These are phyloP conservation scores for Trichoderma sp. DNA, from an alignment of 2,329 filamentous ascomycete species.

Conservation along the genomic window DNA sequence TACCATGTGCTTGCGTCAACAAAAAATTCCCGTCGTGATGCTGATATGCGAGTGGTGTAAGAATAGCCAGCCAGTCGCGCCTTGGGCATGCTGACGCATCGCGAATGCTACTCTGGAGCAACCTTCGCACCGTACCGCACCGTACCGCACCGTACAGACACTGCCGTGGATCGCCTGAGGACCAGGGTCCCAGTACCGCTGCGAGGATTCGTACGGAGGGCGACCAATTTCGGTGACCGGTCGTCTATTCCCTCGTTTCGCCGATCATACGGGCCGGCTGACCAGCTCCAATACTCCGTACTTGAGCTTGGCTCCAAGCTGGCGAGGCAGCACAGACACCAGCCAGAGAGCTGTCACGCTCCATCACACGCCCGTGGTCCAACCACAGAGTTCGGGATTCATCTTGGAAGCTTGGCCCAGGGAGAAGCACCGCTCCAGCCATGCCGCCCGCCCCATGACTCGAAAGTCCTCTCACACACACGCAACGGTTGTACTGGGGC, in stretches of 20 bases:
- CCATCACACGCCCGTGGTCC: neutral
- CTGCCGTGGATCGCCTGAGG: neutral
- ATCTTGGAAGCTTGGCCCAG: neutral
- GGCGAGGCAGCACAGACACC: slow-evolving; percentile 1
- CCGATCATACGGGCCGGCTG: slow-evolving; percentile 1
- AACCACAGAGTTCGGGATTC: neutral
- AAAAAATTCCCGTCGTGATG: slow-evolving; percentile 8
- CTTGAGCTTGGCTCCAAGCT: neutral
- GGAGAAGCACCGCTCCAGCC: neutral
- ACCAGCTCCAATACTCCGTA: slow-evolving; percentile 1
- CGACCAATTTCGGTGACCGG: neutral
- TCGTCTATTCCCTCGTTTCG: neutral
- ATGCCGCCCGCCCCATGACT: neutral
- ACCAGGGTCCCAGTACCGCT: neutral
- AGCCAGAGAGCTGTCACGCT: neutral
- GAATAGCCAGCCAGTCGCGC: neutral
- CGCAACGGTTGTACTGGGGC: neutral
- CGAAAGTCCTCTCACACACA: neutral
- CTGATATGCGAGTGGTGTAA: slow-evolving; percentile 9
- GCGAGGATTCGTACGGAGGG: neutral
- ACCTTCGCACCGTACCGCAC: neutral
- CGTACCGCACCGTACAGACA: neutral
- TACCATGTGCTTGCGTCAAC: slow-evolving; percentile 7
- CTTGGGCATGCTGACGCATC: slow-evolving; percentile 1
- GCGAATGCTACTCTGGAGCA: slow-evolving; percentile 2